Conservation (phyloP, 2,329 filamentous ascomycete genomes). For the Aspergillus luchuensis region DNA sequence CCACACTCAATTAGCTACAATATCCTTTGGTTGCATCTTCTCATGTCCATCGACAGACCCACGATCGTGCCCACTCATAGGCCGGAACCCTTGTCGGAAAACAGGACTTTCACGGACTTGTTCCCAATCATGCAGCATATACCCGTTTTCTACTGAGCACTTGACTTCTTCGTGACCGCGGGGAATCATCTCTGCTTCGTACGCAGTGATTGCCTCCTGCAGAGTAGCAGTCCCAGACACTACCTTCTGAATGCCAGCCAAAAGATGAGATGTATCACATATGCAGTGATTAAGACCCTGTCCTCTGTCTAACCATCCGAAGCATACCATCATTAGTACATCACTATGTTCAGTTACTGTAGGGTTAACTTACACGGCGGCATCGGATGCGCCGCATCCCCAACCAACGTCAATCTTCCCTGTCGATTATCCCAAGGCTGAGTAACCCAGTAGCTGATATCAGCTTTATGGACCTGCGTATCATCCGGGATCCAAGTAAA, state of each 20-base stretch:
- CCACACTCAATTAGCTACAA: neutral
- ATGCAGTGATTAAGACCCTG: constrained; percentile 15
- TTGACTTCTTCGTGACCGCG: constrained; percentile 11
- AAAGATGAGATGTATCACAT: constrained; percentile 6
- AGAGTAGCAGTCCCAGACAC: neutral
- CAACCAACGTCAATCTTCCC: constrained; percentile 9
- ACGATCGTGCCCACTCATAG: constrained; percentile 12
- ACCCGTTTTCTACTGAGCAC: constrained; percentile 10
- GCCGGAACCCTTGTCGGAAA: constrained; percentile 9
- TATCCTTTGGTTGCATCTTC: constrained; percentile 4
- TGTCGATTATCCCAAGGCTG: constrained; percentile 14
- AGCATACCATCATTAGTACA: neutral
- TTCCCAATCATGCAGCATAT: constrained; percentile 15
- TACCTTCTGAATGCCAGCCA: neutral
- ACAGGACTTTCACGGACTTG: constrained; percentile 10
- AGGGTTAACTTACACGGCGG: constrained; percentile 8
- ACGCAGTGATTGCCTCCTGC: neutral
- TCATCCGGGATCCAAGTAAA: constrained; percentile 12
- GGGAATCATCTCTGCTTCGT: constrained; percentile 12
- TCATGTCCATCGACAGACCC: neutral
- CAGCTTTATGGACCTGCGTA: constrained; percentile 12
- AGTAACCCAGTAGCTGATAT: constrained; percentile 13
- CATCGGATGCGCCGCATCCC: constrained; percentile 14
- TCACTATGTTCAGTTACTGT: neutral
- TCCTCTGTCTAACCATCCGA: neutral